Conservation (phyloP, 805 yeast species). For the Isabelozyma pseudorhagii region DNA sequence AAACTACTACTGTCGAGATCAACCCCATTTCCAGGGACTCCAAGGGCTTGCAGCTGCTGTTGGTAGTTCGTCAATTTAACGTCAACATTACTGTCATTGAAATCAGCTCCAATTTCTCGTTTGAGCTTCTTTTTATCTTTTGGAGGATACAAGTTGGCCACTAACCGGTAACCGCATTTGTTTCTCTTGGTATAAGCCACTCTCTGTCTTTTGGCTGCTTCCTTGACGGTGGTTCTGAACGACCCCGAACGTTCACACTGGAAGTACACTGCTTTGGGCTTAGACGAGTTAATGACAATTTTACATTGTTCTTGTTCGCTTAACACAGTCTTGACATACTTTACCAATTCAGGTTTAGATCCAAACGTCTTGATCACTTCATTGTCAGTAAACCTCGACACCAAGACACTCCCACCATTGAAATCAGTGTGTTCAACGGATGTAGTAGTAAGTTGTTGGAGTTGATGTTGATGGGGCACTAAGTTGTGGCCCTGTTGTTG, state of each 20-base stretch:
- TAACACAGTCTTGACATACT: slow-evolving; percentile 35
- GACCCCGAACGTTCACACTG: slow-evolving; percentile 45
- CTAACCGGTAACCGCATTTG: slow-evolving; percentile 45
- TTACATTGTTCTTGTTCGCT: slow-evolving; percentile 37
- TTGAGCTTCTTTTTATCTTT: slow-evolving; percentile 39
- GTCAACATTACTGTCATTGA: slow-evolving; percentile 21
- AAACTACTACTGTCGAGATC: slow-evolving; percentile 3
- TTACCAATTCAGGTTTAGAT: slow-evolving; percentile 23
- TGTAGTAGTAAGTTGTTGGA: slow-evolving; percentile 4
- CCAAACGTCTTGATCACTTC: slow-evolving; percentile 29
- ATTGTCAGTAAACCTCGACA: slow-evolving; percentile 25
- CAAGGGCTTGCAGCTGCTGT: slow-evolving; percentile 1
- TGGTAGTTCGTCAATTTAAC: slow-evolving; percentile 22
- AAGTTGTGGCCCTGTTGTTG: slow-evolving; percentile 2
- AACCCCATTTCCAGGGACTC: slow-evolving; percentile 4
- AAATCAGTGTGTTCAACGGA: neutral
- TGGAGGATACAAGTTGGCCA: slow-evolving; percentile 42
- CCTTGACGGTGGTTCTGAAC: slow-evolving; percentile 46
- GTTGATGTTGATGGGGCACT: slow-evolving; percentile 6
- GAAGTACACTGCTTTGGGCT: slow-evolving; percentile 47
- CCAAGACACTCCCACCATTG: slow-evolving; percentile 4
- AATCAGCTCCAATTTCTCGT: slow-evolving; percentile 10
- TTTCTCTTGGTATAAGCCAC: slow-evolving; percentile 46
- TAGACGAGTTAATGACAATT: slow-evolving; percentile 45
- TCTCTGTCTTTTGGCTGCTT: slow-evolving; percentile 42